Evolutionary conservation across 345 rosid species (phyloP).

Genomic region (Bruguiera parviflora): DNA sequence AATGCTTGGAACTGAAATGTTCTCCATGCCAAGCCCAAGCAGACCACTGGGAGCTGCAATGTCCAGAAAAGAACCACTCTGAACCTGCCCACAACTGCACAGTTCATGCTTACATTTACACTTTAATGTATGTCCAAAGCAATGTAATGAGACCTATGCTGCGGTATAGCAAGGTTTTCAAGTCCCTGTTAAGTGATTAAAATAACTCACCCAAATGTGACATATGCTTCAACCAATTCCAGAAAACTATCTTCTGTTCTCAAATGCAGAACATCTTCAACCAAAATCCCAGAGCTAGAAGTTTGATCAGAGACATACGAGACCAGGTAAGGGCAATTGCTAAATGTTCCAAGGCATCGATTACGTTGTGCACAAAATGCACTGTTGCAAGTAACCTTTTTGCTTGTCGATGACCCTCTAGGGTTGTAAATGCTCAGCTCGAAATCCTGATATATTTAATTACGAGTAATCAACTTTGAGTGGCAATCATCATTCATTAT

Average conservation of each 20-base stretch:
- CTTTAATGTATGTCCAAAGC: constrained; percentile 17
- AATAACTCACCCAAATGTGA: constrained; percentile 63
- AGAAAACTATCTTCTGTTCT: constrained; percentile 42
- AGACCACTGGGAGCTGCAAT: constrained; percentile 88
- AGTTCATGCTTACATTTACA: constrained; percentile 33
- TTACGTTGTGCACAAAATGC: constrained; percentile 56
- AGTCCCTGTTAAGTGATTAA: neutral
- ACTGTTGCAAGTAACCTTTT: constrained; percentile 70
- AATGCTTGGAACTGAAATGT: constrained; percentile 79
- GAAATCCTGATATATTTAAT: constrained; percentile 47
- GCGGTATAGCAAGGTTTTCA: neutral
- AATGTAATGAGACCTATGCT: neutral
- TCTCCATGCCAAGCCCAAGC: constrained; percentile 86
- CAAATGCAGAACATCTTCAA: constrained; percentile 79
- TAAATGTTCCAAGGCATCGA: constrained; percentile 62
- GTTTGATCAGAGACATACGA: constrained; percentile 85
- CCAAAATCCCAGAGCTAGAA: constrained; percentile 69
- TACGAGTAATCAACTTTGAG: constrained; percentile 12
- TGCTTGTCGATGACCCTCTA: constrained; percentile 59
- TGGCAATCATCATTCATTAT: neutral
- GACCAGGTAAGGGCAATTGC: constrained; percentile 71
- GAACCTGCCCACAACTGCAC: constrained; percentile 94
- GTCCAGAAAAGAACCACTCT: constrained; percentile 84
- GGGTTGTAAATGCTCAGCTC: constrained; percentile 70
- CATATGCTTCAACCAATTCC: constrained; percentile 53